These are phyloP conservation scores for Fusarium subglutinans DNA, from an alignment of 2,329 filamentous ascomycete species.

Conservation along the genomic window DNA sequence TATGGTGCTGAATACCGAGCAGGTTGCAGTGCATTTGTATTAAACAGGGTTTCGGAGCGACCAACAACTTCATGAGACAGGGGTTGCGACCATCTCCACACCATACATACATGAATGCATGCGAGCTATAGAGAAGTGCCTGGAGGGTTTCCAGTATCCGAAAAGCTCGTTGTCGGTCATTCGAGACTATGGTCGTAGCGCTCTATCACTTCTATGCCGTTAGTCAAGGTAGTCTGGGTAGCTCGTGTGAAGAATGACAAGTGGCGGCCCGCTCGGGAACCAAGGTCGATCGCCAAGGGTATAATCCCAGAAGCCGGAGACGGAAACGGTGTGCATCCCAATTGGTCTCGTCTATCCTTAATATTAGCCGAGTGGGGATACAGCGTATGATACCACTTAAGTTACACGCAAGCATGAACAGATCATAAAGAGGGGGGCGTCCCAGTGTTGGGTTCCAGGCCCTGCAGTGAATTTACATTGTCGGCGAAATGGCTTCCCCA, in stretches of 20 bases:
- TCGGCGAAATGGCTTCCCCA: not conserved
- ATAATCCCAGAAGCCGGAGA: not conserved
- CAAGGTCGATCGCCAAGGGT: not conserved
- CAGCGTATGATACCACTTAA: not conserved
- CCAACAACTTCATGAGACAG: not conserved
- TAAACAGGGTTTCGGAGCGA: not conserved
- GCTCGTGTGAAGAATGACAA: not conserved
- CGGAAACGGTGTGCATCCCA: not conserved
- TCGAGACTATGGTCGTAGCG: not conserved
- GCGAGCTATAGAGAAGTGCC: not conserved
- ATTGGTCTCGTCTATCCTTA: not conserved
- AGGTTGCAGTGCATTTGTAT: not conserved
- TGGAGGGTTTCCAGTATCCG: rapidly evolving
- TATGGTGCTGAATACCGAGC: not conserved
- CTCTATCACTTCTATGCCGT: not conserved
- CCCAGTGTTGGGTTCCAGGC: not conserved
- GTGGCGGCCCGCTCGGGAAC: not conserved
- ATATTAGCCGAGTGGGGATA: constrained; percentile 3
- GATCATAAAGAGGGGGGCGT: constrained; percentile 10
- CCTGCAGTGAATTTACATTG: not conserved
- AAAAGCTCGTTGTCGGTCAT: not conserved
- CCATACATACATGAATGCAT: no score
- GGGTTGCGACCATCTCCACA: not conserved
- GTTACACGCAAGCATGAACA: not conserved
- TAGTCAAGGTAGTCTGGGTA: not conserved